Percentiles rank a stretch among this genome's conserved stretches.
Conservation (phyloP, 1,284 basidiomycete species). For the Trichosporon ovoides region DNA sequence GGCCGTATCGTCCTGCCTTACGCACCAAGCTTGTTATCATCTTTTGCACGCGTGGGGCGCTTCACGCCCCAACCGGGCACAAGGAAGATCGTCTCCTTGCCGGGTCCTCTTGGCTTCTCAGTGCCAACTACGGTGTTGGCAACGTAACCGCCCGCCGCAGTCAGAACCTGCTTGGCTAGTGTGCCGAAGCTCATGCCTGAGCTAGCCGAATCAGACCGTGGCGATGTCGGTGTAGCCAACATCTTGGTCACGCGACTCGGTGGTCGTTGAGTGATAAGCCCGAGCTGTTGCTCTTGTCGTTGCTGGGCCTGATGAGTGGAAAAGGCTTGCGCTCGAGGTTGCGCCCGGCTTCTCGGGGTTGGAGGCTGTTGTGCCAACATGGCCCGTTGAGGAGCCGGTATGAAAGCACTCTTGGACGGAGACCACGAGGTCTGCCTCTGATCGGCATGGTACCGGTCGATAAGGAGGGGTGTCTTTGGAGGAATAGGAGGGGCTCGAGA, state of each 20-base stretch:
- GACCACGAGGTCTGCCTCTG: background rate
- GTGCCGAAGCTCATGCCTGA: background rate
- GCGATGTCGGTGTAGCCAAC: background rate
- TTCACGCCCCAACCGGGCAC: conserved; percentile 43
- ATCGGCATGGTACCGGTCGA: conserved; percentile 2
- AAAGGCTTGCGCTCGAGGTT: conserved; percentile 1
- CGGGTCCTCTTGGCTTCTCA: conserved; percentile 1
- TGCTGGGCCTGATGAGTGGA: background rate
- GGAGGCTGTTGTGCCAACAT: background rate
- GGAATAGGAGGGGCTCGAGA: background rate
- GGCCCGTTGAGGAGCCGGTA: background rate
- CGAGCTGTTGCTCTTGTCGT: background rate
- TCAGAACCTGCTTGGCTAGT: background rate
- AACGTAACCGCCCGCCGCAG: background rate
- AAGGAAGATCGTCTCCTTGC: conserved; percentile 28
- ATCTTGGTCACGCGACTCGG: background rate
- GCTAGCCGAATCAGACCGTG: background rate
- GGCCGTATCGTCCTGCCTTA: background rate
- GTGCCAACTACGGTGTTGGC: background rate
- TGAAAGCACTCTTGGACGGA: background rate
- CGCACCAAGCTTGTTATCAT: conserved; percentile 18
- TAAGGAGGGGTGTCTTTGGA: background rate
- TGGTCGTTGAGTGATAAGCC: background rate
- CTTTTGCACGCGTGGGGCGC: conserved; percentile 17
- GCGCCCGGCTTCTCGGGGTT: background rate